Base-by-base conservation (phyloP, 208 protist genomes). In the Tritrichomonas musculus region DNA sequence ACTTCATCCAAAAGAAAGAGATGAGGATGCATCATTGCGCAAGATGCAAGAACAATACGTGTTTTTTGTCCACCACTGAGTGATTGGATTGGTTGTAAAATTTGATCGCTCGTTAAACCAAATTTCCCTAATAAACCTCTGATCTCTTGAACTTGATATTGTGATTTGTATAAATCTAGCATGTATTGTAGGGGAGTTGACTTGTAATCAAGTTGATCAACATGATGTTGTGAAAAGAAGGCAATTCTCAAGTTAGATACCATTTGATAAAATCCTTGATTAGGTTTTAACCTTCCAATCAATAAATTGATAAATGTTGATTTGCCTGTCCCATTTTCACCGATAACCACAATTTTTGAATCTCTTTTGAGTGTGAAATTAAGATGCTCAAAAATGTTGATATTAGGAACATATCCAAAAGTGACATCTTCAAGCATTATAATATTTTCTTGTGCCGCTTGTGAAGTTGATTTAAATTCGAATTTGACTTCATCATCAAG, bases 51-150 rank as follows among this genome's bases (percentile, higher is more conserved):
- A 4, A 93, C 92, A 8, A 95, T 47, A 30, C 94, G 5, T 65
- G 94, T 94, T 44, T 95, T 95, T 84, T 95, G 94, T 4, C 94
- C 94, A 69, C 94, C 94, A 50, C 39, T 77, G 1, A 95, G 49
- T 41, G 60, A 92, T 44, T 94, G 92, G 27, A 95, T 95, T 72
- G 69, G 39, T 50, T 94, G 93, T 8, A 80, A 39, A n/a, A 27
- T 55, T 47, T 80, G 77, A 3, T 94, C 80, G 8, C 93, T 84
- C 3, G 65, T 94, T 36, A 94, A 64, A 30, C 88, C 88, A 64
- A 94, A 94, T 47, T 88, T 55, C 13, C 64, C 57, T 30, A 94
- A 64, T 53, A 65, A 30, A 25, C 3, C 53, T 0, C 82, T 13
- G 30, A 94, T 92, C 9, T 94, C 27, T 44, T 93, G 30, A 13